phyloP scores from a whole-genome alignment of 306 rosid genomes.

The Senna tora region DNA sequence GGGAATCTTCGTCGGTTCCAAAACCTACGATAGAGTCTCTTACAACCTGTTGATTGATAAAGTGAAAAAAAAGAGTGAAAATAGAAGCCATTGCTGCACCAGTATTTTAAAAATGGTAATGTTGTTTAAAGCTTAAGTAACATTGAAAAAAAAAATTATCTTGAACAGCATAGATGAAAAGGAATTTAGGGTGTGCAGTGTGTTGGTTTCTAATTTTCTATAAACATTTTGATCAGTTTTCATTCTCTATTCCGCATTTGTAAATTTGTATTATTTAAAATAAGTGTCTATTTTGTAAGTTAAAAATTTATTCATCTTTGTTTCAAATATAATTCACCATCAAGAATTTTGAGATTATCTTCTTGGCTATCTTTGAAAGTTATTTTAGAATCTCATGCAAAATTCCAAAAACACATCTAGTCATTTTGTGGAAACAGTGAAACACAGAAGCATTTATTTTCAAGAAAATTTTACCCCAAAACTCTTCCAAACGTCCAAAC shows the following conservation, averaged over 20 bases:
- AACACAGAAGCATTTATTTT: not conserved
- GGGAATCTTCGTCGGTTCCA: slow-evolving; percentile 91
- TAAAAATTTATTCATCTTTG: no score
- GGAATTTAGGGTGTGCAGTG: not conserved
- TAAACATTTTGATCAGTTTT: not conserved
- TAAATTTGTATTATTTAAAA: no score
- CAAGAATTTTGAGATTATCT: not conserved
- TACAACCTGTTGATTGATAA: slow-evolving; percentile 59
- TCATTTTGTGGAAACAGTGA: not conserved
- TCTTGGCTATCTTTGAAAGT: not conserved
- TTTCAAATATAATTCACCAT: not conserved
- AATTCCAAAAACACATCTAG: not conserved
- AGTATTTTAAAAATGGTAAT: not conserved
- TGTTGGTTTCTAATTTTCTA: not conserved
- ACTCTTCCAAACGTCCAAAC: not conserved
- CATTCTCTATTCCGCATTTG: no score
- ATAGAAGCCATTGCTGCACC: not conserved
- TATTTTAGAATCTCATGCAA: not conserved
- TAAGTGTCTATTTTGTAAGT: not conserved
- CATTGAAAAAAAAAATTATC: no score
- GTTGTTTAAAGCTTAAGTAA: not conserved
- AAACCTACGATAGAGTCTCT: slow-evolving; percentile 70
- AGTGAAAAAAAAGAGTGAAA: slow-evolving; percentile 10
- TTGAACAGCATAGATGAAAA: not conserved
- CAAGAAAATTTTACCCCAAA: not conserved